Percentiles rank a stretch among this genome's conserved stretches.
These are phyloP conservation scores for Scedosporium dehoogii DNA, from an alignment of 2,329 filamentous ascomycete genomes.

Conservation along the genomic window DNA sequence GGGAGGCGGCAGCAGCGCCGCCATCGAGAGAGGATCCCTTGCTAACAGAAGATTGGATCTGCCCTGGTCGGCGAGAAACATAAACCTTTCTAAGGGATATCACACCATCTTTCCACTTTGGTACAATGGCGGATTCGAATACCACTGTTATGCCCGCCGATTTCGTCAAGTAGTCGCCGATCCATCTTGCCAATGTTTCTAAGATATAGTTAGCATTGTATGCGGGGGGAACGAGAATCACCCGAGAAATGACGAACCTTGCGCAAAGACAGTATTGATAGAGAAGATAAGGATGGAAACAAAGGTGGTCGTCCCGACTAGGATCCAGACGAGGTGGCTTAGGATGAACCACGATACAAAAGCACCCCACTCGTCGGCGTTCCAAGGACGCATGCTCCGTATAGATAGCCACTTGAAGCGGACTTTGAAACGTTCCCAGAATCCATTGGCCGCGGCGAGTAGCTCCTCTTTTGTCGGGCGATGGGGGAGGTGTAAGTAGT, in stretches of 20 bases:
- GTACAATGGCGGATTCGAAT: slow-evolving; percentile 96
- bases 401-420: slow-evolving; percentile 98
- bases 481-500: slow-evolving; percentile 56
- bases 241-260: slow-evolving; percentile 45
- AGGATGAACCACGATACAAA: slow-evolving; percentile 91
- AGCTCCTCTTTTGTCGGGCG: slow-evolving; percentile 90
- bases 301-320: slow-evolving; percentile 96
- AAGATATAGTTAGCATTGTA: slow-evolving; percentile 12
- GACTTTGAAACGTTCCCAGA: slow-evolving; percentile 81
- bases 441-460: slow-evolving; percentile 80
- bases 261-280: slow-evolving; percentile 93
- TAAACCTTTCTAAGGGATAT: slow-evolving; percentile 97
- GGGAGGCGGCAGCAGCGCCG: slow-evolving; percentile 72
- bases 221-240: not conserved
- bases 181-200: slow-evolving; percentile 89
- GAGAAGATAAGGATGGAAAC: slow-evolving; percentile 84
- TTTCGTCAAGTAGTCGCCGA: slow-evolving; percentile 90
- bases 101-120: slow-evolving; percentile 88
- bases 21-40: slow-evolving; percentile 83
- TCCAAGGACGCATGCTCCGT: slow-evolving; percentile 85
- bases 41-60: slow-evolving; percentile 70
- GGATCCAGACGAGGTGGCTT: slow-evolving; percentile 87
- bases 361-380: slow-evolving; percentile 89
- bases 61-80: slow-evolving; percentile 81
- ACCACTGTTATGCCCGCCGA: slow-evolving; percentile 89